phyloP scores from a whole-genome alignment of 2,329 filamentous ascomycete genomes.

The Domatiomyces globalis region DNA sequence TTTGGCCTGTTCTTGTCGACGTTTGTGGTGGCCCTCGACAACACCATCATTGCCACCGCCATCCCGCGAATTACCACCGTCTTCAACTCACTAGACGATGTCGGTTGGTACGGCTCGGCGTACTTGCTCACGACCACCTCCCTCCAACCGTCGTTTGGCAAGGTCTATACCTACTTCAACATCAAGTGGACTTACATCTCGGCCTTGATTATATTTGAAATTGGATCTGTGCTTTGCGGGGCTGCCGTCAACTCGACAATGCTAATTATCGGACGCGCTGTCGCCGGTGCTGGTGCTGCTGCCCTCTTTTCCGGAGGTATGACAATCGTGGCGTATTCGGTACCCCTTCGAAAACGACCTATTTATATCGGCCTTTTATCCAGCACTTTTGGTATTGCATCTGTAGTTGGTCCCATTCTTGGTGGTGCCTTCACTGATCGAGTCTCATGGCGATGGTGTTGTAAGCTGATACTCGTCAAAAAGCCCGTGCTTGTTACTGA shows the following conservation, averaged over 20 bases:
- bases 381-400: slow-evolving; percentile 43
- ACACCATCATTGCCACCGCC: slow-evolving; percentile 20
- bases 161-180: slow-evolving; percentile 20
- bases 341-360: slow-evolving; percentile 15
- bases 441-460: slow-evolving; percentile 5
- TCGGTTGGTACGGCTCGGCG: slow-evolving; percentile 20
- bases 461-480: neutral
- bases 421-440: slow-evolving; percentile 33
- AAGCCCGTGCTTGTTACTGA: neutral
- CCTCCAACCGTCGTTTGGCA: slow-evolving; percentile 19
- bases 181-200: slow-evolving; percentile 18
- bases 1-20: slow-evolving; percentile 18
- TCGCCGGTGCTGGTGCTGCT: slow-evolving; percentile 19
- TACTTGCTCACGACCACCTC: slow-evolving; percentile 19
- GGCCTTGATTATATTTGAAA: slow-evolving; percentile 17
- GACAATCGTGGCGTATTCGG: slow-evolving; percentile 18
- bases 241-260: slow-evolving; percentile 16
- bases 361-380: slow-evolving; percentile 32
- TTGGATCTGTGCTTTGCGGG: slow-evolving; percentile 20
- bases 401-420: slow-evolving; percentile 27
- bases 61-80: slow-evolving; percentile 20
- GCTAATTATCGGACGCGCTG: slow-evolving; percentile 20
- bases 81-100: slow-evolving; percentile 19
- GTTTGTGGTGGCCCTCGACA: slow-evolving; percentile 21
- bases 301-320: slow-evolving; percentile 20